Base-by-base conservation (phyloP, 2,329 filamentous ascomycete genomes). In the Aspergillus persii region DNA sequence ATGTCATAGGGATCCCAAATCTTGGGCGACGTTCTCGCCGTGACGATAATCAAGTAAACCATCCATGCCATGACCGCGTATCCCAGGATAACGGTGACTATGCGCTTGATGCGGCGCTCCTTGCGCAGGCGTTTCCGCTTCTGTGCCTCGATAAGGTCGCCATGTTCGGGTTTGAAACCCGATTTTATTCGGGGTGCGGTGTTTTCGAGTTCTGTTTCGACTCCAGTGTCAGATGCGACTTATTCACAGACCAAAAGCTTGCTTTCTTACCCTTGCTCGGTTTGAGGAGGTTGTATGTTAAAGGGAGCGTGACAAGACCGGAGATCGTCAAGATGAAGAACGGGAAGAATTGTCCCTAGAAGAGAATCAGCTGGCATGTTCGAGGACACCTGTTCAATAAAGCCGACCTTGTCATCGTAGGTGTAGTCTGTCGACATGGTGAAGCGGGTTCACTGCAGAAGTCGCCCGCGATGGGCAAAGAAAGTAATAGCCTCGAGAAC, bases 1-100 rank as follows among this genome's bases (percentile, higher is more conserved):
- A 99, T 96, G 67, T 96, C 91, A 79, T 98, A 99, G 1, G 95
- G 95, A 77, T 99, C 96, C 91, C 94, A 99, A 58, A 96, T 84
- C 79, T 95, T 92, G 51, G 87, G 84, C 31, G 83, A 77, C 1
- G 86, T 86, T 58, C 85, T 85, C 67, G 90, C 86, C 57, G 92
- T 95, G 53, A 90, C 88, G 61, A 88, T 75, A 73, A 98, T 96
- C 61, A 99, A 83, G 76, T 98, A 99, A 30, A 90, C 81, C 92
- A 98, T 98, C 76, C 88, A 91, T 52, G 83, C 90, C 81, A 98
- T 96, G 62, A 92, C 75, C 31, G 85, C 81, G 88, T 93, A 98
- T 65, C 94, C 95, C 31, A 85, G 71, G 50, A 92, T 71, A 56
- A 91, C 91, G 27, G 90, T 85, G 61, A 95, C 75, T 57, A 89